Conservation (phyloP, 345 rosid species). For the Syzygium grande region DNA sequence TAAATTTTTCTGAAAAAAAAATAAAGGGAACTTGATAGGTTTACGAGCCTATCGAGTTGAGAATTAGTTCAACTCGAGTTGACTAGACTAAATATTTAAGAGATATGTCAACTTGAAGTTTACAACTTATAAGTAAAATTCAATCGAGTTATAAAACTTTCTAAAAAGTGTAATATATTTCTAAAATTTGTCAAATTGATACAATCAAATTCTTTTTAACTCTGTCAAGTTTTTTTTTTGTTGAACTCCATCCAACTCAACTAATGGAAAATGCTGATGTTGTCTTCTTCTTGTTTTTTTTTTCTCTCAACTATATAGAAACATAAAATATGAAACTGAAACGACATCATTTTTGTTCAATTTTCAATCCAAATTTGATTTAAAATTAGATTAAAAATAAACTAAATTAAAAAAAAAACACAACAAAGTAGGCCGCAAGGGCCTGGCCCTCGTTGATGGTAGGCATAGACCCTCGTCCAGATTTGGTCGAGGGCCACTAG, state of each 20-base stretch:
- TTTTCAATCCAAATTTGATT: neutral
- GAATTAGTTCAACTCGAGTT: neutral
- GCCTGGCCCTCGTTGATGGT: neutral
- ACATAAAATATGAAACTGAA: neutral
- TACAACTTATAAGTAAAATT: too few relatives aligned
- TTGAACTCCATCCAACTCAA: neutral
- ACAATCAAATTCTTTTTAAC: neutral
- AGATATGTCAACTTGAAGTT: neutral
- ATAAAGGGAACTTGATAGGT: neutral
- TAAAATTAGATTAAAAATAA: neutral
- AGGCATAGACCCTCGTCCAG: too few relatives aligned
- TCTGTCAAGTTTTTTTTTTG: rapidly evolving
- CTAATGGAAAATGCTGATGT: neutral
- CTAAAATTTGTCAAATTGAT: neutral
- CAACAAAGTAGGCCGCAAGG: neutral
- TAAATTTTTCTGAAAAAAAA: neutral
- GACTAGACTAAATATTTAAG: neutral
- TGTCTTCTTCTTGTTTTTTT: neutral
- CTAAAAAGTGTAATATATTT: neutral
- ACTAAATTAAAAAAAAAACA: neutral
- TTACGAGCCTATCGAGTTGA: neutral
- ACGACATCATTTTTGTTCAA: neutral
- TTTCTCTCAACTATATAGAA: neutral
- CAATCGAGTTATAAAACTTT: neutral
- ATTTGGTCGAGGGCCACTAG: too few relatives aligned